Conservation (phyloP, 805 yeast genomes). For the Metschnikowia borealis region DNA sequence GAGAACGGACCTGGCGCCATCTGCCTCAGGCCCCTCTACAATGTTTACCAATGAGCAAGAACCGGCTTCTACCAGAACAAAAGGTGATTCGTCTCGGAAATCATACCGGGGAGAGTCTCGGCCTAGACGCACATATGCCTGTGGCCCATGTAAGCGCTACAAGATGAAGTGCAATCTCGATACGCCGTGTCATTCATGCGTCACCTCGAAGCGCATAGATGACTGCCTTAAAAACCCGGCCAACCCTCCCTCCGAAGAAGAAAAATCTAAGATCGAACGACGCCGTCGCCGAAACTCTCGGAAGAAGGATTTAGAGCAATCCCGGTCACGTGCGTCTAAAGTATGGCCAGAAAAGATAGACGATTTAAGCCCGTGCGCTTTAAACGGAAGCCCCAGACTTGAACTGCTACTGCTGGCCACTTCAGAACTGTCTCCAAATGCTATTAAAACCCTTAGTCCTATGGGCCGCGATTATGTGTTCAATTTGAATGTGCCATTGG, state of each 20-base stretch:
- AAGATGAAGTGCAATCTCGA: constrained; percentile 51
- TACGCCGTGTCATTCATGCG: constrained; percentile 46
- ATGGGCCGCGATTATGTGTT: background rate
- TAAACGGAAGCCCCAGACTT: background rate
- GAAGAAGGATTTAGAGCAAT: background rate
- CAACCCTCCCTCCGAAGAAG: constrained; percentile 41
- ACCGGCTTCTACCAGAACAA: background rate
- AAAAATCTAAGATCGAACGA: constrained; percentile 28
- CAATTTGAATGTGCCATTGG: constrained; percentile 9
- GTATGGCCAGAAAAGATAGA: background rate
- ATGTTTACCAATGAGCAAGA: background rate
- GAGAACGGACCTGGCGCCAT: background rate
- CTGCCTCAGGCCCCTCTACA: background rate
- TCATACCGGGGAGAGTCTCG: constrained; percentile 5
- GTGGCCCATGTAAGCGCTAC: constrained; percentile 53
- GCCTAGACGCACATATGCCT: constrained; percentile 47
- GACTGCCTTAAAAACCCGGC: constrained; percentile 41
- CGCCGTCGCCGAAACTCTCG: constrained; percentile 21
- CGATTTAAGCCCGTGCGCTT: background rate
- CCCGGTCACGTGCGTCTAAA: background rate
- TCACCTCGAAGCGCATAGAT: constrained; percentile 32
- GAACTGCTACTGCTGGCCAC: constrained; percentile 2
- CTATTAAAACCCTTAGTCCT: background rate
- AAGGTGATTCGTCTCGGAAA: background rate
- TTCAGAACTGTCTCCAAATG: constrained; percentile 3